These are phyloP conservation scores for Pseudonitzschia multiseries DNA, from an alignment of 108 stramenopile species.

Conservation along the genomic window DNA sequence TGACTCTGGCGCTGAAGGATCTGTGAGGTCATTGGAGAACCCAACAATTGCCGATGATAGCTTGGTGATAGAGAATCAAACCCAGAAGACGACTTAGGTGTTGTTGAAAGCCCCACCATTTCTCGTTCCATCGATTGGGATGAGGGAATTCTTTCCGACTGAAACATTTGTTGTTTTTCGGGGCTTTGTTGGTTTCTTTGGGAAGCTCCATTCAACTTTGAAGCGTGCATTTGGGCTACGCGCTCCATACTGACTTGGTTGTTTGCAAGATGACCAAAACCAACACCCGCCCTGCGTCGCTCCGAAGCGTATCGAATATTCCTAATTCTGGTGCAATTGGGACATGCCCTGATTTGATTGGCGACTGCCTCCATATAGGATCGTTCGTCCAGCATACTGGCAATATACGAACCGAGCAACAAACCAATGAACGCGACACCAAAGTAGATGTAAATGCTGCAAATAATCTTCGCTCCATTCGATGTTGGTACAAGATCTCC, in stretches of 20 bases:
- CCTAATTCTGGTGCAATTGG: conserved; percentile 68
- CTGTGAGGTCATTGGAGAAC: conserved; percentile 39
- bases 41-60: conserved; percentile 18
- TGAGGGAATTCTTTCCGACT: background rate
- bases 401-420: conserved; percentile 86
- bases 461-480: conserved; percentile 78
- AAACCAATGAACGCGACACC: conserved; percentile 88
- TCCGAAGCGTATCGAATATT: conserved; percentile 34
- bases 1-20: conserved; percentile 46
- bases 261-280: background rate
- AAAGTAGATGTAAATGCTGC: conserved; percentile 88
- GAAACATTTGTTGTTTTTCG: conserved; percentile 2
- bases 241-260: conserved; percentile 5
- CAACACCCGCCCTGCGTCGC: background rate
- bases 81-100: background rate
- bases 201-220: background rate
- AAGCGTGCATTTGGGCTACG: conserved; percentile 8
- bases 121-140: conserved; percentile 2
- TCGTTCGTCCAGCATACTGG: conserved; percentile 73
- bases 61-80: conserved; percentile 6
- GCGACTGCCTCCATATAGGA: conserved; percentile 57
- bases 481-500: conserved; percentile 85
- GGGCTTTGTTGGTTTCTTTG: background rate
- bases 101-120: background rate
- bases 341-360: conserved; percentile 66